Conservation (phyloP, 805 yeast genomes). For the Sugiyamaella smithiae region DNA sequence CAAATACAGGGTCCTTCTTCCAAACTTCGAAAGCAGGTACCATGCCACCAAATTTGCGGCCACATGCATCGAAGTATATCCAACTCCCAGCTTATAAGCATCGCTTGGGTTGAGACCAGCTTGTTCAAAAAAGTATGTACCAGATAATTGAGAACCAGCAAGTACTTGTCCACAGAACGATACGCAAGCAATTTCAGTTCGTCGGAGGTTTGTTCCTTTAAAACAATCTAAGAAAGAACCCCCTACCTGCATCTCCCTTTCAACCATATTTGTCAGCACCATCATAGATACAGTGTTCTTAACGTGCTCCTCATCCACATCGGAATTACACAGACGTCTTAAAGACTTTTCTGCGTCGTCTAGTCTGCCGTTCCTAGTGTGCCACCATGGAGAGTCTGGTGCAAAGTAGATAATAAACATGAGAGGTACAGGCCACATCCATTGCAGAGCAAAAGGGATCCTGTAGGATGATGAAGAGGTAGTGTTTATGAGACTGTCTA, state of each 20-base stretch:
- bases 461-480: conserved; percentile 41
- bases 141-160: neutral
- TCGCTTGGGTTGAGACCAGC: conserved; percentile 33
- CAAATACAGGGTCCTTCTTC: conserved; percentile 25
- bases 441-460: conserved; percentile 55
- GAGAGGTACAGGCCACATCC: conserved; percentile 56
- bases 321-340: conserved; percentile 36
- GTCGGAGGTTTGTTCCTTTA: conserved; percentile 43
- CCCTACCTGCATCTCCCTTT: conserved; percentile 15
- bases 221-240: conserved; percentile 41
- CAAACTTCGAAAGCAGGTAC: conserved; percentile 21
- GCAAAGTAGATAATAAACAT: conserved; percentile 40
- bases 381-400: conserved; percentile 54
- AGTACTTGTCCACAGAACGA: conserved; percentile 45
- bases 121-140: conserved; percentile 41
- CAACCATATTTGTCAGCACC: conserved; percentile 41
- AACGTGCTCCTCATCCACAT: conserved; percentile 35
- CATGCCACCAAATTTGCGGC: conserved; percentile 38
- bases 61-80: conserved; percentile 45
- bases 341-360: conserved; percentile 43
- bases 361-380: conserved; percentile 40
- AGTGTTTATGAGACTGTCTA: conserved; percentile 35
- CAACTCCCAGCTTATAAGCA: conserved; percentile 45
- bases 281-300: conserved; percentile 28
- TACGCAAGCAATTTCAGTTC: conserved; percentile 50